Conservation (phyloP, 2,329 filamentous ascomycete species). For the Leptographium procerum region DNA sequence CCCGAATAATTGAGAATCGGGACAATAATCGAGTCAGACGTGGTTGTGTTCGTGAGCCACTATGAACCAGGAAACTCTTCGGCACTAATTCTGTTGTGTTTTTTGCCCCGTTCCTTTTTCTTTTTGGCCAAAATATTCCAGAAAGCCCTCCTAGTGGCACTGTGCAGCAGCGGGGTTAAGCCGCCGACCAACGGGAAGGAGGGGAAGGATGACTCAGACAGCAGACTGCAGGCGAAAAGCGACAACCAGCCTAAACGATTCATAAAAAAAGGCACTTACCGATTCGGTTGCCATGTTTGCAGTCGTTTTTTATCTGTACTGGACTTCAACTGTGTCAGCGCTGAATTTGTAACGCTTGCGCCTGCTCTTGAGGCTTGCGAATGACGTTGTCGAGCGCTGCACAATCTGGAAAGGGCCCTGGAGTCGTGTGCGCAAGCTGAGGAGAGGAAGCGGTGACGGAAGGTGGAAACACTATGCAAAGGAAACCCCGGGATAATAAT, state of each 20-base stretch:
- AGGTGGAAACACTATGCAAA: background rate
- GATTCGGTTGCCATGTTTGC: background rate
- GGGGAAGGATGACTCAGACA: conserved; percentile 8
- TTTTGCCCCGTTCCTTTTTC: conserved; percentile 4
- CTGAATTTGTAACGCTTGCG: background rate
- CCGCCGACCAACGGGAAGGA: conserved; percentile 4
- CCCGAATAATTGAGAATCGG: no score
- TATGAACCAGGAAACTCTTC: background rate
- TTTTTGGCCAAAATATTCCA: background rate
- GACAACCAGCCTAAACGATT: background rate
- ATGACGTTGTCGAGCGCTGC: background rate
- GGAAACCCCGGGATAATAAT: background rate
- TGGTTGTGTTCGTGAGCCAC: background rate
- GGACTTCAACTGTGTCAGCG: background rate
- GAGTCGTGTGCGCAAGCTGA: background rate
- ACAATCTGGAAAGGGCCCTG: background rate
- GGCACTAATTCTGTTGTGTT: background rate
- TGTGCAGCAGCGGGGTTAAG: conserved; percentile 7
- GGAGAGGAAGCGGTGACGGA: background rate
- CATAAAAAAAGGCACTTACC: background rate
- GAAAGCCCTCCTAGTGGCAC: background rate
- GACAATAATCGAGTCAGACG: background rate
- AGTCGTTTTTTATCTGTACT: background rate
- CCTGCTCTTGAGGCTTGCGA: background rate
- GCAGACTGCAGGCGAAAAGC: background rate